These are phyloP conservation scores for Leccinum boreale DNA, from an alignment of 768 basidiomycete genomes.

Conservation along the genomic window DNA sequence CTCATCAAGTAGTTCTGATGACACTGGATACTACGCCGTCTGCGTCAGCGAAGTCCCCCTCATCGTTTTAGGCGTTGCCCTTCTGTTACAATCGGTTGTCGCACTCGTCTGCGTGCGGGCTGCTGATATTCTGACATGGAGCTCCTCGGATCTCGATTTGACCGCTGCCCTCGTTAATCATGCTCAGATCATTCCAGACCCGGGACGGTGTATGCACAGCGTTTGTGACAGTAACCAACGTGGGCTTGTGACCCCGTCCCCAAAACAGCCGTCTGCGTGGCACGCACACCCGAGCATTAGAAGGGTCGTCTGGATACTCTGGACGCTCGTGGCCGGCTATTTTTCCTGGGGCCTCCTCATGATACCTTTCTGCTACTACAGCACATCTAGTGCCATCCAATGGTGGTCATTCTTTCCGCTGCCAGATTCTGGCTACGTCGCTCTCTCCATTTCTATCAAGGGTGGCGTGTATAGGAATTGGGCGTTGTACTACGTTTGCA, in stretches of 20 bases:
- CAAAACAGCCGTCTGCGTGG: slow-evolving; percentile 28
- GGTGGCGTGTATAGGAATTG: slow-evolving; percentile 20
- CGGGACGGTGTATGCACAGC: slow-evolving; percentile 26
- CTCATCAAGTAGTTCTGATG: slow-evolving; percentile 8
- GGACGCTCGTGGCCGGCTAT: slow-evolving; percentile 20
- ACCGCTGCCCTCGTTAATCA: slow-evolving; percentile 32
- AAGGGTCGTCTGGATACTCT: slow-evolving; percentile 21
- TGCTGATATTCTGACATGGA: slow-evolving; percentile 32
- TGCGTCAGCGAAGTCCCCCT: slow-evolving; percentile 27
- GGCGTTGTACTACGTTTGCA: slow-evolving; percentile 22
- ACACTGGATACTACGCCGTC: slow-evolving; percentile 5
- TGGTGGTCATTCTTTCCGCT: slow-evolving; percentile 29
- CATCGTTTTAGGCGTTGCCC: slow-evolving; percentile 24
- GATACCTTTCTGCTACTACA: slow-evolving; percentile 4
- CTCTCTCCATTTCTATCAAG: slow-evolving; percentile 20
- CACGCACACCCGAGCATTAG: slow-evolving; percentile 21
- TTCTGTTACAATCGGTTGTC: slow-evolving; percentile 25
- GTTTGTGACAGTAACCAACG: slow-evolving; percentile 6
- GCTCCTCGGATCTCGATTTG: slow-evolving; percentile 30
- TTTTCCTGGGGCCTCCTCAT: slow-evolving; percentile 22
- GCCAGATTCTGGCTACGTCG: slow-evolving; percentile 11
- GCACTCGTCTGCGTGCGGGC: slow-evolving; percentile 19
- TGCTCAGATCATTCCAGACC: slow-evolving; percentile 16
- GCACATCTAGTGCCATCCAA: not conserved
- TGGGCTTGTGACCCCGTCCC: slow-evolving; percentile 12